Evolutionary conservation across 2,329 filamentous ascomycete species (phyloP), one percentile per base, ranked within the genome.

Genomic region (Apiospora pterosperma): DNA sequence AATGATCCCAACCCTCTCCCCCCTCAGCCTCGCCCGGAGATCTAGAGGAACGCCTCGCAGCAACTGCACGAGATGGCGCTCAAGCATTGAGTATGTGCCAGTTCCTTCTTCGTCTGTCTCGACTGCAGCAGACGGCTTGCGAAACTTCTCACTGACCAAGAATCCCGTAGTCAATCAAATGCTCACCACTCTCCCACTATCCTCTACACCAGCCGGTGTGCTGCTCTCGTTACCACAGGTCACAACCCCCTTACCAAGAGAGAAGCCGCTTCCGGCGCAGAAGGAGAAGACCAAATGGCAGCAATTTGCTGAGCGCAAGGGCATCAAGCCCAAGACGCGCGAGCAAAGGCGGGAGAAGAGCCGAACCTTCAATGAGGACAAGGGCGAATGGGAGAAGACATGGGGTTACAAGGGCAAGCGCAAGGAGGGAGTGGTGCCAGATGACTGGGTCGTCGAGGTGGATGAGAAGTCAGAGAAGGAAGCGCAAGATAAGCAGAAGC

Each of bases 331-430:
- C 79, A 97, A 94, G 86, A 91, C 88, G 70, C 88, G 91, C 70
- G 93, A 96, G 76, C 85, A 89, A 78, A 85, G 88, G 67, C 78
- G 84, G 79, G 85, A 69, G 62, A 85, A 88, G 77, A 91, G 97
- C 81, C 81, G 94, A 72, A 88, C 90, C 64, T 98, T 90, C 77
- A 93, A 98, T 78, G 92, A 97, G 79, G 88, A 85, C 65, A 91
- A 83, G 36, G 91, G 92, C 69, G 92, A 96, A 76, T 98, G 93
- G 93, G 91, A 93, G 75, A 90, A 92, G 68, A 94, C 93, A 79
- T 99, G 95, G 93, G 96, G 96, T 0, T 97, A 96, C 82, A 91
- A 95, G 81, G 94, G 91, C 67, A 89, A 92, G 77, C 96, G 96
- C 78, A 95, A 96, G 83, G 88, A 89, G 67, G 90, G 87, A 23